A percentile compares a stretch with the other conserved stretches of the same genome.
Conservation (phyloP, 1,284 basidiomycete species). For the Boletus austroedulis region DNA sequence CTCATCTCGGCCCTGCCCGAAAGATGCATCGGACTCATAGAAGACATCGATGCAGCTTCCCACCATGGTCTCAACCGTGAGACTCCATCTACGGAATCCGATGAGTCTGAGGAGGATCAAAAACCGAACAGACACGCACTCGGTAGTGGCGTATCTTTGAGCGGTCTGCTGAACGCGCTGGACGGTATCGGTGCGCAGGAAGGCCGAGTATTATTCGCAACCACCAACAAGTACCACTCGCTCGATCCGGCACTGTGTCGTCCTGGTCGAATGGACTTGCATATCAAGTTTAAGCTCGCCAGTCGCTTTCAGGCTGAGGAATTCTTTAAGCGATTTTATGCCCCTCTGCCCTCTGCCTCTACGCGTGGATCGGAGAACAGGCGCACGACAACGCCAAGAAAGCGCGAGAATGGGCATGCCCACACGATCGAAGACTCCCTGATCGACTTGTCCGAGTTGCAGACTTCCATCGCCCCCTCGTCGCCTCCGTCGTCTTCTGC, state of each 20-base stretch:
- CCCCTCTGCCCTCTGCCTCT: constrained; percentile 35
- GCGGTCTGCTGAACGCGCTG: constrained; percentile 64
- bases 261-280: constrained; percentile 79
- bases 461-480: background rate
- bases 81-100: too few species aligned
- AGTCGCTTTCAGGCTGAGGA: constrained; percentile 63
- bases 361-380: background rate
- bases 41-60: constrained; percentile 78
- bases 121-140: too few species aligned
- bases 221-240: constrained; percentile 66
- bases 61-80: constrained; percentile 53
- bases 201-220: constrained; percentile 73
- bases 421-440: constrained; percentile 5
- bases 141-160: constrained; percentile 49
- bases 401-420: background rate
- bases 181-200: constrained; percentile 76
- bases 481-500: background rate
- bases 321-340: constrained; percentile 65
- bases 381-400: background rate
- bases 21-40: constrained; percentile 73
- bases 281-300: constrained; percentile 68
- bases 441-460: constrained; percentile 18
- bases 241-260: constrained; percentile 72
- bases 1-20: constrained; percentile 66
- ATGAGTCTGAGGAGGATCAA: too few species aligned